Percentiles rank a stretch among this genome's conserved stretches.
phyloP scores from a whole-genome alignment of 169 alveolate genomes.

The Plasmodium fragile region DNA sequence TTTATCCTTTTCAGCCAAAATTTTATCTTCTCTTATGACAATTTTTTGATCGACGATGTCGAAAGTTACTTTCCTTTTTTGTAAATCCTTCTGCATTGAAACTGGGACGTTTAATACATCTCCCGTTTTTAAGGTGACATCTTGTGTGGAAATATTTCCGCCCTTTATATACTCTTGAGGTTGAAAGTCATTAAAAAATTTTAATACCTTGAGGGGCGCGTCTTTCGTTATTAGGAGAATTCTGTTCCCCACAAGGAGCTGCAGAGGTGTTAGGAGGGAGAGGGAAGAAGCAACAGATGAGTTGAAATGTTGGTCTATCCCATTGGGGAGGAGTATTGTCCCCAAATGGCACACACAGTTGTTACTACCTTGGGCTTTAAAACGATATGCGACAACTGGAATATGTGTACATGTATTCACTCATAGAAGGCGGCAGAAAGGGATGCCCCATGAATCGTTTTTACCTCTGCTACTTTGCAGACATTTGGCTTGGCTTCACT shows the following conservation, averaged over 20 bases:
- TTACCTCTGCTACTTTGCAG: constrained; percentile 57
- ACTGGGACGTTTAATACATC: constrained; percentile 65
- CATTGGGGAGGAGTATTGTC: neutral
- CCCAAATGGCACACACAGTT: neutral
- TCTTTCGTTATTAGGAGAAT: constrained; percentile 62
- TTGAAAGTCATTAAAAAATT: constrained; percentile 74
- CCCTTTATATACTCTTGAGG: constrained; percentile 72
- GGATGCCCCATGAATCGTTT: neutral
- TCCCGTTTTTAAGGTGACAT: constrained; percentile 58
- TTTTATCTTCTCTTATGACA: constrained; percentile 55
- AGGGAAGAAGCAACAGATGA: neutral
- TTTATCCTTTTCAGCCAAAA: constrained; percentile 74
- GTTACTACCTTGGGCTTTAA: neutral
- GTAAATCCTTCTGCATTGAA: constrained; percentile 77
- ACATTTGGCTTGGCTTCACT: constrained; percentile 58
- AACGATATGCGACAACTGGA: neutral
- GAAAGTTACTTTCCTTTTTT: constrained; percentile 67
- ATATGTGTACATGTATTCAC: neutral
- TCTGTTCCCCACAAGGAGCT: constrained; percentile 74
- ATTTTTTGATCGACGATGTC: constrained; percentile 75
- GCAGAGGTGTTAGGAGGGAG: neutral
- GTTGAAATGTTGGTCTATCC: neutral
- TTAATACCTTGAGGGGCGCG: constrained; percentile 56
- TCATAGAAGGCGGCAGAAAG: neutral
- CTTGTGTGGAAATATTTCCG: constrained; percentile 54